Evolutionary conservation across 441 rosid species (phyloP).

Genomic region (Geranium incanum): DNA sequence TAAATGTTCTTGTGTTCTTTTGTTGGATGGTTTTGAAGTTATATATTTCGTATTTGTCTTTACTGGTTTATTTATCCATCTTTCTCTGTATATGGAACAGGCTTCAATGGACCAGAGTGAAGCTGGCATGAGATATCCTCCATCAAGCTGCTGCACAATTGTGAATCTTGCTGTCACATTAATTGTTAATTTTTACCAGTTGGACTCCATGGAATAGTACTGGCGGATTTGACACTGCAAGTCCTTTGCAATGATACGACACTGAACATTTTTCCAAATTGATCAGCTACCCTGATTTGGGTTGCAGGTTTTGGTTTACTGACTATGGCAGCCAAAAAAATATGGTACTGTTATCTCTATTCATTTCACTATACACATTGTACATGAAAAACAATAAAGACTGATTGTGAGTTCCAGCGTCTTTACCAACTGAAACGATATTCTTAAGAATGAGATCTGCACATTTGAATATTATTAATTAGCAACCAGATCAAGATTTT

Average conservation of each 20-base stretch:
- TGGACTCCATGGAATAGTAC: background rate
- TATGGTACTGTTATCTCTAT: background rate
- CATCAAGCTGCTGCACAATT: background rate
- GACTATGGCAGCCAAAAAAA: background rate
- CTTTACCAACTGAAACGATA: too few relatives aligned
- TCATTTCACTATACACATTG: background rate
- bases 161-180: background rate
- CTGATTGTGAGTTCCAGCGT: too few relatives aligned
- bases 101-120: background rate
- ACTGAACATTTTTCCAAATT: background rate
- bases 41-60: background rate
- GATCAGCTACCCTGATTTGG: background rate
- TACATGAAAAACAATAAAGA: background rate
- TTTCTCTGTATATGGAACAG: background rate
- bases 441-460: too few relatives aligned
- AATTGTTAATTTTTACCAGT: background rate
- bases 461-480: too few relatives aligned
- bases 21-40: background rate
- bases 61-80: background rate
- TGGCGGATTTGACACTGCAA: background rate
- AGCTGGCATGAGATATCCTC: background rate
- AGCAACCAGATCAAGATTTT: too few relatives aligned
- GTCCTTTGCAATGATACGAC: background rate
- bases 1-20: background rate
- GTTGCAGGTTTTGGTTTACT: too few relatives aligned